phyloP scores from a whole-genome alignment of 129 eudicot genomes.

The Centaurea solstitialis region DNA sequence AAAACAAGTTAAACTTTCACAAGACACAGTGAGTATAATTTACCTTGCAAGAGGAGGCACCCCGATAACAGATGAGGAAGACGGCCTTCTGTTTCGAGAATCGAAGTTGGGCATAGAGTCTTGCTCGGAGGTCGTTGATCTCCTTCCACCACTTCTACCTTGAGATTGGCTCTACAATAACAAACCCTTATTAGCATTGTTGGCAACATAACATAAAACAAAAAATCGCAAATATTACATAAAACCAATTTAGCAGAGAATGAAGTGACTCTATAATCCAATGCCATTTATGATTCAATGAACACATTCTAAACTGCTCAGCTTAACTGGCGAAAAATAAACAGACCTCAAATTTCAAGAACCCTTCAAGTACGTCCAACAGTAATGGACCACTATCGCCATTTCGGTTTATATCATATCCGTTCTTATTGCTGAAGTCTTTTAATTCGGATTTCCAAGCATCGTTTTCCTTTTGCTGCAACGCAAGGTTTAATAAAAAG shows the following conservation, averaged over 20 bases:
- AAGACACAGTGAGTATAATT: background rate
- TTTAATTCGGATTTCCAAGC: conserved; percentile 91
- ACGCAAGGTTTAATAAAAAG: background rate
- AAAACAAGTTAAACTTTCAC: background rate
- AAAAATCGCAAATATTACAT: no score
- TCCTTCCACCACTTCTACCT: conserved; percentile 72
- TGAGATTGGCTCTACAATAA: conserved; percentile 70
- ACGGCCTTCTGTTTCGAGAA: conserved; percentile 61
- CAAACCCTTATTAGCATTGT: background rate
- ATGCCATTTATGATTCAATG: background rate
- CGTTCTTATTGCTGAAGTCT: conserved; percentile 76
- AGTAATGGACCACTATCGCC: conserved; percentile 94
- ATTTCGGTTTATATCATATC: conserved; percentile 79
- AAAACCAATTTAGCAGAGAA: no score
- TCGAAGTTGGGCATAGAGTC: conserved; percentile 63
- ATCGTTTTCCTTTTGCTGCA: conserved; percentile 94
- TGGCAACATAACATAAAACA: no score
- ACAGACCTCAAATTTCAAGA: conserved; percentile 81
- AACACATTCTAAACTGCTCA: no score
- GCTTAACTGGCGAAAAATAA: background rate
- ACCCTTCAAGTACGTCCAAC: conserved; percentile 90
- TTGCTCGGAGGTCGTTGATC: conserved; percentile 56
- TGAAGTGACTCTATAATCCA: background rate
- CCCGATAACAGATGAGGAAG: conserved; percentile 84
- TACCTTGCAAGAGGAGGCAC: conserved; percentile 98